Evolutionary conservation across 2,329 filamentous ascomycete genomes (phyloP).

Genomic region (Sphaerulina musiva): DNA sequence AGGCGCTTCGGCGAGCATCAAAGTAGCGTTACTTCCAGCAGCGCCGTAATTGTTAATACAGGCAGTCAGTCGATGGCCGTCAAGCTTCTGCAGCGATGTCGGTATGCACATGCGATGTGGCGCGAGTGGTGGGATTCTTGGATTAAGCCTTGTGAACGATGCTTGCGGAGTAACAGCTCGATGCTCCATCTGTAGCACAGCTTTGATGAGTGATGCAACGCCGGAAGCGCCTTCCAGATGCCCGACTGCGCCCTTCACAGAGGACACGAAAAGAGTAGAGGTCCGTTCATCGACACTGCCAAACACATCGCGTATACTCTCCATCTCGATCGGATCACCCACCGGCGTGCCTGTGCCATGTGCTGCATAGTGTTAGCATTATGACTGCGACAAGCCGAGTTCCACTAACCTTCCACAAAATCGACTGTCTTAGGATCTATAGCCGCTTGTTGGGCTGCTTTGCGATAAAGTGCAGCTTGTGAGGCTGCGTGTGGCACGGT

Average conservation of each 20-base stretch:
- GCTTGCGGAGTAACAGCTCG: constrained; percentile 10
- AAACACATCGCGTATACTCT: constrained; percentile 21
- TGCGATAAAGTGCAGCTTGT: constrained; percentile 8
- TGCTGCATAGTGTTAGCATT: background rate
- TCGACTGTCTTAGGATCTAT: constrained; percentile 7
- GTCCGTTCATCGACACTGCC: constrained; percentile 21
- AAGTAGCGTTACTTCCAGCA: constrained; percentile 33
- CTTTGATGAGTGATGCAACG: constrained; percentile 35
- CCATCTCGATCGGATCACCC: constrained; percentile 21
- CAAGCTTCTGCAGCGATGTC: constrained; percentile 3
- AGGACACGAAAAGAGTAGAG: constrained; percentile 22
- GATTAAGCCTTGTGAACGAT: constrained; percentile 8
- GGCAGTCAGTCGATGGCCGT: background rate
- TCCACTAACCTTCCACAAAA: constrained; percentile 3
- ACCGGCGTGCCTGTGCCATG: constrained; percentile 18
- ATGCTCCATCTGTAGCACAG: constrained; percentile 34
- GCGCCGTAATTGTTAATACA: constrained; percentile 37
- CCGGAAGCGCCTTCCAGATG: constrained; percentile 32
- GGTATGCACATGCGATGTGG: constrained; percentile 4
- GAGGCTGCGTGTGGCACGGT: constrained; percentile 18
- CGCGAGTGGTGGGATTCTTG: constrained; percentile 1
- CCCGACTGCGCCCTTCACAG: constrained; percentile 28
- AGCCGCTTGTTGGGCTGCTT: background rate
- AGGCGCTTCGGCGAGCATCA: constrained; percentile 7
- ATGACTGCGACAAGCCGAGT: background rate